Conservation (phyloP, 2,329 filamentous ascomycete genomes). For the Pestalotiopsis sp. region DNA sequence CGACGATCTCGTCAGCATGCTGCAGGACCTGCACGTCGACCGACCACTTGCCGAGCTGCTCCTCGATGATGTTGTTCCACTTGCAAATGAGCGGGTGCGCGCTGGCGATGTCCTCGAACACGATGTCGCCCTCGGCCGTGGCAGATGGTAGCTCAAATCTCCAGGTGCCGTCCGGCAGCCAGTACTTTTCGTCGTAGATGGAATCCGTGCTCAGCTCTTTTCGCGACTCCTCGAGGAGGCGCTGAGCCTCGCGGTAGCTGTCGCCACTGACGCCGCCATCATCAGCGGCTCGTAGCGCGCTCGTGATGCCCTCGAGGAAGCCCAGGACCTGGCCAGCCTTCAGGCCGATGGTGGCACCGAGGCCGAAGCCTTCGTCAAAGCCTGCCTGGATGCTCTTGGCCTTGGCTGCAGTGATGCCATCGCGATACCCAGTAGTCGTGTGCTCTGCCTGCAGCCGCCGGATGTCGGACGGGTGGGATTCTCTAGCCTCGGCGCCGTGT, state of each 20-base stretch:
- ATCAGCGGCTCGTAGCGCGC: conserved; percentile 43
- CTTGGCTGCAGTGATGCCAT: conserved; percentile 81
- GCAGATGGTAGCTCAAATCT: conserved; percentile 57
- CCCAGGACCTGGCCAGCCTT: conserved; percentile 77
- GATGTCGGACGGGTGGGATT: conserved; percentile 63
- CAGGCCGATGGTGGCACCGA: conserved; percentile 81
- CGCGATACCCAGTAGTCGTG: conserved; percentile 85
- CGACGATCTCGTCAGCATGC: not conserved
- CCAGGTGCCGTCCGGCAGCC: conserved; percentile 73
- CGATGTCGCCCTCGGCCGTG: conserved; percentile 22
- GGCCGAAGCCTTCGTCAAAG: conserved; percentile 87
- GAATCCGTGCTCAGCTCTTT: conserved; percentile 62
- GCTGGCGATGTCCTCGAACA: conserved; percentile 63
- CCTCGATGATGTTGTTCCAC: conserved; percentile 55
- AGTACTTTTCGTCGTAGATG: conserved; percentile 69
- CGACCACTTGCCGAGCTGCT: conserved; percentile 41
- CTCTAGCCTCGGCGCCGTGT: conserved; percentile 6
- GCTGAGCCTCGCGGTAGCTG: conserved; percentile 25
- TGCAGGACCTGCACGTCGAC: conserved; percentile 19
- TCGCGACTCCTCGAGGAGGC: conserved; percentile 51
- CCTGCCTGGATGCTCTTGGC: conserved; percentile 77
- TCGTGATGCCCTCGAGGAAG: conserved; percentile 70
- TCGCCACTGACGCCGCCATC: conserved; percentile 7
- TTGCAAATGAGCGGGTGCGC: conserved; percentile 68
- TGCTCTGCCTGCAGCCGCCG: conserved; percentile 75